A percentile compares a stretch with the other conserved stretches of the same genome.
These are phyloP conservation scores for Geopyxis carbonaria DNA, from an alignment of 495 filamentous ascomycete genomes.

Conservation along the genomic window DNA sequence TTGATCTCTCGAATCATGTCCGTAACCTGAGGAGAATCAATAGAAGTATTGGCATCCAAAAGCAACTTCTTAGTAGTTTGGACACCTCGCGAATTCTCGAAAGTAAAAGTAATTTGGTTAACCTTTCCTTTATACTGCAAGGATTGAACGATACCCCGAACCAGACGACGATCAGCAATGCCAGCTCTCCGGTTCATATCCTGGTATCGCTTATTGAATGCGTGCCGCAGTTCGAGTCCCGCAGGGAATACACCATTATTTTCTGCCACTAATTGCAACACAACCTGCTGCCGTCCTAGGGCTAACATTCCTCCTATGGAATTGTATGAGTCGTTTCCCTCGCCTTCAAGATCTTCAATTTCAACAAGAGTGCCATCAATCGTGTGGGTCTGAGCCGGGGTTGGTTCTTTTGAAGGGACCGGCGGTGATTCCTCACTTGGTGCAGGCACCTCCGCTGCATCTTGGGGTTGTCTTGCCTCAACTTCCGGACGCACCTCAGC, in stretches of 20 bases:
- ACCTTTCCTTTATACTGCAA: slow-evolving; percentile 44
- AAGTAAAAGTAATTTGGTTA: slow-evolving; percentile 44
- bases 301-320: slow-evolving; percentile 24
- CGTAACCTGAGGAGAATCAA: slow-evolving; percentile 36
- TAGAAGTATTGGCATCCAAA: slow-evolving; percentile 30
- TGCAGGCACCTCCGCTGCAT: no score
- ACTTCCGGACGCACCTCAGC: no score
- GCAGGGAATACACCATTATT: slow-evolving; percentile 60
- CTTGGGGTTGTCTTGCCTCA: no score
- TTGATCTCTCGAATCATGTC: slow-evolving; percentile 39
- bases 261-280: slow-evolving; percentile 50
- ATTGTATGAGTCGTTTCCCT: slow-evolving; percentile 21
- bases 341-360: slow-evolving; percentile 17
- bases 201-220: slow-evolving; percentile 32
- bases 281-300: slow-evolving; percentile 38
- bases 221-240: slow-evolving; percentile 52
- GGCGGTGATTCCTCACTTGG: background rate
- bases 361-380: slow-evolving; percentile 17
- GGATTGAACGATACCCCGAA: slow-evolving; percentile 36
- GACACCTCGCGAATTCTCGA: slow-evolving; percentile 36
- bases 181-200: slow-evolving; percentile 25
- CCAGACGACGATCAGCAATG: slow-evolving; percentile 21
- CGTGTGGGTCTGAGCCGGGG: slow-evolving; percentile 1
- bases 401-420: background rate
- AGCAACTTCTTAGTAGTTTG: slow-evolving; percentile 42